Evolutionary conservation across 2,329 filamentous ascomycete species (phyloP).

Genomic region (Pseudocercospora fuligena): DNA sequence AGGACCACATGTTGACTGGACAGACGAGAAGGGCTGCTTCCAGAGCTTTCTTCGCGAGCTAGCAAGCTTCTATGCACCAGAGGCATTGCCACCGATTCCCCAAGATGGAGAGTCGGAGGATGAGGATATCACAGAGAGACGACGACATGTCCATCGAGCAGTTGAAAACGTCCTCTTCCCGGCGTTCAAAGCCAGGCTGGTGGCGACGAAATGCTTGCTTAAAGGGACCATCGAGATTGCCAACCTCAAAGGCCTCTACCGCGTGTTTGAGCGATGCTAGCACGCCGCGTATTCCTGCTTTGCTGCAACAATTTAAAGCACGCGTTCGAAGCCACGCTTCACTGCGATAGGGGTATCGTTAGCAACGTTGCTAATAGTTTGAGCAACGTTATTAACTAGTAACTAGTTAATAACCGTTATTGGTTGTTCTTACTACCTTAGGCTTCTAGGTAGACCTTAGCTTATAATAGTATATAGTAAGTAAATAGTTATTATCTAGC

Average conservation of each 20-base stretch:
- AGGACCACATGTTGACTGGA: conserved; percentile 88
- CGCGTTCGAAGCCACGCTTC: neutral
- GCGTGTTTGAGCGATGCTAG: conserved; percentile 36
- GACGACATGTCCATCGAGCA: conserved; percentile 65
- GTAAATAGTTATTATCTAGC: too few species aligned
- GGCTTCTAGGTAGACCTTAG: too few species aligned
- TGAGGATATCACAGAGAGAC: conserved; percentile 54
- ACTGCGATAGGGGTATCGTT: too few species aligned
- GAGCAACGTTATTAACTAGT: too few species aligned
- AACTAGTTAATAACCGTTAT: too few species aligned
- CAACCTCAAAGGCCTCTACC: conserved; percentile 46
- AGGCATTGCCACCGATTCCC: conserved; percentile 68
- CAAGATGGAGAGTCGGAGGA: conserved; percentile 41
- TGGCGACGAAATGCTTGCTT: conserved; percentile 68
- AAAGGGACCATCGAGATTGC: conserved; percentile 41
- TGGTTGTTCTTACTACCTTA: too few species aligned
- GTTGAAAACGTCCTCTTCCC: conserved; percentile 90
- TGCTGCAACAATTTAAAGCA: neutral
- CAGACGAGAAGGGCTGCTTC: conserved; percentile 82
- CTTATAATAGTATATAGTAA: too few species aligned
- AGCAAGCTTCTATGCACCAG: conserved; percentile 88
- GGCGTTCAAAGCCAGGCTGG: conserved; percentile 78
- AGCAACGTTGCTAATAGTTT: too few species aligned
- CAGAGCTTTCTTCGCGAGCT: conserved; percentile 82
- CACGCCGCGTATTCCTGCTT: conserved; percentile 2